phyloP scores from a whole-genome alignment of 495 filamentous ascomycete species.

The Jackrogersella multiformis region DNA sequence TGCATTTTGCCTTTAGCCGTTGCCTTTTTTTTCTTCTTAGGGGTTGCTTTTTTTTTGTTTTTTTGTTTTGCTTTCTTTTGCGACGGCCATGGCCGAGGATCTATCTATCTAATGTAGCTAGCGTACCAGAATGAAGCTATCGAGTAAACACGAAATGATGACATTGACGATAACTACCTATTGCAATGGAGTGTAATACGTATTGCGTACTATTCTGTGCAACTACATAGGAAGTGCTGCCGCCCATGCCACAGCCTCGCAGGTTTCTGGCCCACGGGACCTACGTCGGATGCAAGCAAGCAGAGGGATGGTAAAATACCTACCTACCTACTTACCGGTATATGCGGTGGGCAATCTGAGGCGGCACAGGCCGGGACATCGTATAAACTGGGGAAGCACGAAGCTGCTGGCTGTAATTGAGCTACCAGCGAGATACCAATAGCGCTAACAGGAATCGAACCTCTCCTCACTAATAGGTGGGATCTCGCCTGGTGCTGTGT shows the following conservation, averaged over 20 bases:
- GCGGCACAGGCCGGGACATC: neutral
- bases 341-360: conserved; percentile 5
- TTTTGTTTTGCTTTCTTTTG: conserved; percentile 4
- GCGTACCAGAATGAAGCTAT: conserved; percentile 40
- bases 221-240: neutral
- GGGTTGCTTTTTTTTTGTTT: conserved; percentile 25
- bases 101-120: conserved; percentile 36
- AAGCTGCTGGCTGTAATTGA: too few relatives aligned
- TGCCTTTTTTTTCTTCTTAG: conserved; percentile 27
- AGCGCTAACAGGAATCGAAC: too few relatives aligned
- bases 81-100: conserved; percentile 11
- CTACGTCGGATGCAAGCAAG: conserved; percentile 20
- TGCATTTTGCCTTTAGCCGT: conserved; percentile 25
- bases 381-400: conserved; percentile 20
- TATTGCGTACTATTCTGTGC: neutral
- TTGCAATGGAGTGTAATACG: too few relatives aligned
- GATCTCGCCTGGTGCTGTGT: neutral
- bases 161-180: conserved; percentile 14
- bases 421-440: too few relatives aligned
- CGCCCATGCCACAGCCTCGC: conserved; percentile 12
- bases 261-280: conserved; percentile 16
- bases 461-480: too few relatives aligned
- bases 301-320: too few relatives aligned
- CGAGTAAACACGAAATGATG: conserved; percentile 24
- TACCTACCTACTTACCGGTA: too few relatives aligned